These are phyloP conservation scores for Saccharum officinarum DNA, from an alignment of 176 grass and related monocot genomes.

Conservation along the genomic window DNA sequence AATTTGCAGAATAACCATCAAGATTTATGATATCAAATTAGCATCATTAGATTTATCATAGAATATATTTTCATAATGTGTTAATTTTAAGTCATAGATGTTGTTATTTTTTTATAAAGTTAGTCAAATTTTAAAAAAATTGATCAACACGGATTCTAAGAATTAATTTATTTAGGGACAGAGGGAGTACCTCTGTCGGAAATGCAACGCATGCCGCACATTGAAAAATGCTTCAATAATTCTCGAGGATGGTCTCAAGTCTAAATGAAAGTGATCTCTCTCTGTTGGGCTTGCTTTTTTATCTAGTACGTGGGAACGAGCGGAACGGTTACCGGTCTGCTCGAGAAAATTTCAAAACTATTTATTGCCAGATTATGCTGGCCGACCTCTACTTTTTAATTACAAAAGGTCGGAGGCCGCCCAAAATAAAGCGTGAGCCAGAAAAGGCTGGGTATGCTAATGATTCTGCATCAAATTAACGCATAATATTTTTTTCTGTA, in stretches of 20 bases:
- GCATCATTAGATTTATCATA: no score
- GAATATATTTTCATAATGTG: no score
- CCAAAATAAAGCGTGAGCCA: neutral
- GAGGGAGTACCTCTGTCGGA: neutral
- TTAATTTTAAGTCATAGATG: no score
- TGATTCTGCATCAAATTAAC: neutral
- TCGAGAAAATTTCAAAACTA: neutral
- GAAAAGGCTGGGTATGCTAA: neutral
- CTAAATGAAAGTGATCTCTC: neutral
- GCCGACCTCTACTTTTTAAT: neutral
- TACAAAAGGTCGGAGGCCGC: neutral
- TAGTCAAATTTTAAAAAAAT: no score
- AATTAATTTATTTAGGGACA: no score
- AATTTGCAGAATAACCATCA: no score
- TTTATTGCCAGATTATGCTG: neutral
- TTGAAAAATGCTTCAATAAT: neutral
- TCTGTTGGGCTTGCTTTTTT: neutral
- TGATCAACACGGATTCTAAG: no score
- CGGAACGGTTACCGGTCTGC: neutral
- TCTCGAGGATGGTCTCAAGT: neutral
- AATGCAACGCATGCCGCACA: neutral
- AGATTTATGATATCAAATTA: no score
- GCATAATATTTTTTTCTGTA: neutral
- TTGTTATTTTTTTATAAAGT: no score
- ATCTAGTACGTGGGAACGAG: neutral